Conservation (phyloP, 2,329 filamentous ascomycete species). For the Amesomyces nigricolor region DNA sequence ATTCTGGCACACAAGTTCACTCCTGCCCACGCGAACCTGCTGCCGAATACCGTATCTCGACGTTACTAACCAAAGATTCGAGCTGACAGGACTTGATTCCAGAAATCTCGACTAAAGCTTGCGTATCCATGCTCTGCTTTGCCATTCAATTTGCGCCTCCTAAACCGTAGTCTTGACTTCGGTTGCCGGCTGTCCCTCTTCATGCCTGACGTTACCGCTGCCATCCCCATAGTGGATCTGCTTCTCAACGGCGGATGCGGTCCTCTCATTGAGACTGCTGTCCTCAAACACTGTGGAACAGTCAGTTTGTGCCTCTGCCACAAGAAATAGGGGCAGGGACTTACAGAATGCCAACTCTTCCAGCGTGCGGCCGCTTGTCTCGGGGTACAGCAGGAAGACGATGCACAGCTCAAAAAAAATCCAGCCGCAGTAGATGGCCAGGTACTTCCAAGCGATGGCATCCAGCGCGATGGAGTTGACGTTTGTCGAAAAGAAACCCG, state of each 20-base stretch:
- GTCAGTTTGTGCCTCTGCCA: neutral
- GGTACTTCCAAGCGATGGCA: neutral
- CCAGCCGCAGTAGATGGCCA: constrained; percentile 9
- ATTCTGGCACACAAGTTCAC: too few species aligned
- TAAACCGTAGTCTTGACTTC: neutral
- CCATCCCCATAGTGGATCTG: neutral
- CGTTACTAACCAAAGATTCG: too few species aligned
- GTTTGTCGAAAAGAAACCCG: constrained; percentile 4
- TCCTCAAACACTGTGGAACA: constrained; percentile 7
- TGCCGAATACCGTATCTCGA: too few species aligned
- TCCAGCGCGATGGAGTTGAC: constrained; percentile 8
- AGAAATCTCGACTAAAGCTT: neutral
- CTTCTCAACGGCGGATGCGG: constrained; percentile 3
- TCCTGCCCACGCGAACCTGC: too few species aligned
- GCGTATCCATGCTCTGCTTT: neutral
- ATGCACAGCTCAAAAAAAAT: constrained; percentile 2
- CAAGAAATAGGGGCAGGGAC: neutral
- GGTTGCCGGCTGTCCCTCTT: neutral
- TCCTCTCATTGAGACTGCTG: neutral
- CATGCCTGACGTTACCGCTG: neutral
- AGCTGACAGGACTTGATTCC: too few species aligned
- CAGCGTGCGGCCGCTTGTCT: constrained; percentile 7
- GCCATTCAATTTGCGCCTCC: neutral
- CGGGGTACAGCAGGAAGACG: constrained; percentile 4
- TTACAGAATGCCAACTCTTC: constrained; percentile 5